Conservation (phyloP, 108 stramenopile species). For the Skeletonema menzelii region DNA sequence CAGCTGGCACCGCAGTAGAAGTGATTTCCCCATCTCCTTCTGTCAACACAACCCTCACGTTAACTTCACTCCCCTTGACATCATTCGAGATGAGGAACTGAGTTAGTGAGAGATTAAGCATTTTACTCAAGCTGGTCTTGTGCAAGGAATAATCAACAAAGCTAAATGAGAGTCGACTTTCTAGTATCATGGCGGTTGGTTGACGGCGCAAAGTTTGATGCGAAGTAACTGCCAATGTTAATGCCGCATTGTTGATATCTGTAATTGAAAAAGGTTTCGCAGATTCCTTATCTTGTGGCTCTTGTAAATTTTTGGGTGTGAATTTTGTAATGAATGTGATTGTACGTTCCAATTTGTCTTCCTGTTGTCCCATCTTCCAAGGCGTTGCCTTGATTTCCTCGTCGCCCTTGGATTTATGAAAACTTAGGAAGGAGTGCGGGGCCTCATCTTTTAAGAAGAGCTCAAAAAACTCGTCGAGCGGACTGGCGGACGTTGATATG, state of each 20-base stretch:
- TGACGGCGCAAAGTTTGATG: not conserved
- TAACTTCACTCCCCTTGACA: slow-evolving; percentile 34
- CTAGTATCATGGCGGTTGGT: slow-evolving; percentile 1
- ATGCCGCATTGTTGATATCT: not conserved
- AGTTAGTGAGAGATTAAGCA: slow-evolving; percentile 14
- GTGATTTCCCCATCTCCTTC: slow-evolving; percentile 12
- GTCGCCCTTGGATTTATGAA: slow-evolving; percentile 53
- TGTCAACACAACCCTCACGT: slow-evolving; percentile 22
- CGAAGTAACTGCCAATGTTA: not conserved
- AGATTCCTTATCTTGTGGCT: not conserved
- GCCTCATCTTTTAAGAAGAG: slow-evolving; percentile 72
- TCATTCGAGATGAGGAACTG: slow-evolving; percentile 41
- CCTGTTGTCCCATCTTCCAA: slow-evolving; percentile 19
- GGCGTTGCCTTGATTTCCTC: slow-evolving; percentile 21
- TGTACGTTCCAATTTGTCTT: slow-evolving; percentile 13
- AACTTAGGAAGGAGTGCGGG: slow-evolving; percentile 55
- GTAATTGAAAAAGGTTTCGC: not conserved
- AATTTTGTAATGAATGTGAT: slow-evolving; percentile 29
- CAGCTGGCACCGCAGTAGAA: not conserved
- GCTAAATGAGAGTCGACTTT: slow-evolving; percentile 20
- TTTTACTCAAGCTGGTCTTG: slow-evolving; percentile 13
- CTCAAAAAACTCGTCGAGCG: slow-evolving; percentile 57
- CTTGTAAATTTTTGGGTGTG: slow-evolving; percentile 7
- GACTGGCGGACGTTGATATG: not conserved
- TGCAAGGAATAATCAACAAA: slow-evolving; percentile 1